Percentiles rank a stretch among this genome's conserved stretches.
These are phyloP conservation scores for Blastomyces gilchristii DNA, from an alignment of 2,329 filamentous ascomycete genomes.

Conservation along the genomic window DNA sequence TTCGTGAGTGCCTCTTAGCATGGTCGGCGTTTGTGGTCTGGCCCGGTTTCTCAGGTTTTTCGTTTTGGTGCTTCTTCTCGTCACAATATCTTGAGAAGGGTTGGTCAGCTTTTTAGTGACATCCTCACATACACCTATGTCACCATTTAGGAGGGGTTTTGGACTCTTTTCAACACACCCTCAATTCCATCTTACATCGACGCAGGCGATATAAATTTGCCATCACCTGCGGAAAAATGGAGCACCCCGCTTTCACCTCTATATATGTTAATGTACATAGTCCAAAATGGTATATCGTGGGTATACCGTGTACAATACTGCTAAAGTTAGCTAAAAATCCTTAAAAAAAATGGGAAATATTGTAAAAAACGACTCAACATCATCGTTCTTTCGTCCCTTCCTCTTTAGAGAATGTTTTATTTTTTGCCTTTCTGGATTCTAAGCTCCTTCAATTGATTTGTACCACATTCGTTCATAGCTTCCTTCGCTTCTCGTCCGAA, in stretches of 20 bases:
- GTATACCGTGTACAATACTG: constrained; percentile 13
- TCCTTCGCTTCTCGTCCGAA: constrained; percentile 19
- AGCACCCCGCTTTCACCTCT: not conserved
- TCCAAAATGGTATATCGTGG: constrained; percentile 11
- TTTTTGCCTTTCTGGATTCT: not conserved
- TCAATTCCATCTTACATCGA: not conserved
- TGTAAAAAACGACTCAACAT: constrained; percentile 4
- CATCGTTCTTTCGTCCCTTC: not conserved
- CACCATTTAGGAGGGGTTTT: not conserved
- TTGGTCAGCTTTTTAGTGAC: not conserved
- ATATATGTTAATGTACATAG: constrained; percentile 14
- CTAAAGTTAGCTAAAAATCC: constrained; percentile 13
- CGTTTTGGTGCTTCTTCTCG: constrained; percentile 2
- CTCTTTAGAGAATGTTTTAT: not conserved
- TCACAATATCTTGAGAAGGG: not conserved
- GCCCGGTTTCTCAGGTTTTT: constrained; percentile 15
- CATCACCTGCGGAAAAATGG: constrained; percentile 7
- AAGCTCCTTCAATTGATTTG: too few species aligned
- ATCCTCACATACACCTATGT: not conserved
- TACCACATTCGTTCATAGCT: not conserved
- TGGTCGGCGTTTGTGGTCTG: constrained; percentile 24
- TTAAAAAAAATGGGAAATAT: constrained; percentile 16
- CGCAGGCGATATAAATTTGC: not conserved
- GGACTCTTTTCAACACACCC: constrained; percentile 2
- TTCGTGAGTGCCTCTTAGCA: constrained; percentile 18